A percentile compares a stretch with the other conserved stretches of the same genome.
phyloP scores from a whole-genome alignment of 1,284 basidiomycete genomes.

The Ceratobasidium sp. region DNA sequence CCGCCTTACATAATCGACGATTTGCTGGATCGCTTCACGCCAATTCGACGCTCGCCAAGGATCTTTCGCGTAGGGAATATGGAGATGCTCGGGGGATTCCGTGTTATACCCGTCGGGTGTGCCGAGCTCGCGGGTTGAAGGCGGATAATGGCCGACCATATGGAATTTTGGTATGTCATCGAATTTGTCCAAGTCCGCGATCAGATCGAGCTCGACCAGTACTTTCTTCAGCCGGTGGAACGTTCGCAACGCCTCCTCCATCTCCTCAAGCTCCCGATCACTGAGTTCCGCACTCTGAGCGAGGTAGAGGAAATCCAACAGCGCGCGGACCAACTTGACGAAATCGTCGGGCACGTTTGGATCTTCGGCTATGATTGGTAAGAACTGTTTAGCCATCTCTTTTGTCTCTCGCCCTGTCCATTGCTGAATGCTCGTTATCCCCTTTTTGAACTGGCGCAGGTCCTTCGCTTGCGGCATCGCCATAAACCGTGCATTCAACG shows the following conservation, averaged over 20 bases:
- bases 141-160: slow-evolving; percentile 50
- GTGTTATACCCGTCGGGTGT: slow-evolving; percentile 45
- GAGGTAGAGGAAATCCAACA: slow-evolving; percentile 2
- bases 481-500: not conserved
- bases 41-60: slow-evolving; percentile 17
- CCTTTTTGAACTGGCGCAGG: slow-evolving; percentile 15
- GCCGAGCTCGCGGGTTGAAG: slow-evolving; percentile 23
- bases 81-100: slow-evolving; percentile 45
- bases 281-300: not conserved
- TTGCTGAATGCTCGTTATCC: not conserved
- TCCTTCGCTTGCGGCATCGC: slow-evolving; percentile 10
- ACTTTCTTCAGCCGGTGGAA: slow-evolving; percentile 3
- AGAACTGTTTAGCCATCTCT: slow-evolving; percentile 19
- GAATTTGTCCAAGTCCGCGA: slow-evolving; percentile 51
- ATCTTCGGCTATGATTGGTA: not conserved
- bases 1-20: slow-evolving; percentile 23
- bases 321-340: not conserved
- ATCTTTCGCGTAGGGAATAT: slow-evolving; percentile 43
- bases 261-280: not conserved
- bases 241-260: not conserved
- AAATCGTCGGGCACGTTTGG: not conserved
- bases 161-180: slow-evolving; percentile 61
- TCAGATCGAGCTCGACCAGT: slow-evolving; percentile 40
- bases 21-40: slow-evolving; percentile 30
- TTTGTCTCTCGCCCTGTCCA: slow-evolving; percentile 17